Evolutionary conservation across 257 asterid genomes (phyloP).

Genomic region (Solanum chiquidenum): DNA sequence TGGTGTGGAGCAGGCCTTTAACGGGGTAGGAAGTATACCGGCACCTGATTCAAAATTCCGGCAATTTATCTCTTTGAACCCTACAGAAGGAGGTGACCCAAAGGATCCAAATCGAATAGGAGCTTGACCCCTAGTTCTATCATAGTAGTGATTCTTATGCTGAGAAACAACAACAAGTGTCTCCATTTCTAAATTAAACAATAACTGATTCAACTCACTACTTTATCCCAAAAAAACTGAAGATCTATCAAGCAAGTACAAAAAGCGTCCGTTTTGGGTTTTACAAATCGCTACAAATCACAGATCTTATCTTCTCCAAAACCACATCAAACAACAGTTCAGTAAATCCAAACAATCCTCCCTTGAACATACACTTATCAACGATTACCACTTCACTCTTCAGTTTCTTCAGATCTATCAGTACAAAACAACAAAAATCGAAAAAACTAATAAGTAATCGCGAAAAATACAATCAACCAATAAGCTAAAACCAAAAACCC

Average conservation of each 20-base stretch:
- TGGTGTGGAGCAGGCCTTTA: conserved; percentile 22
- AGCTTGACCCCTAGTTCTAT: conserved; percentile 17
- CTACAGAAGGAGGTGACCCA: conserved; percentile 24
- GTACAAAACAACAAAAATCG: conserved; percentile 2
- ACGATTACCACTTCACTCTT: conserved; percentile 23
- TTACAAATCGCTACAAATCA: conserved; percentile 1
- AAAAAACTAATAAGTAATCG: background rate
- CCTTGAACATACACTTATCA: conserved; percentile 3
- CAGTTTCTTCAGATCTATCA: conserved; percentile 80
- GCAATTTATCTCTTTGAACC: conserved; percentile 42
- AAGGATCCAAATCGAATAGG: conserved; percentile 21
- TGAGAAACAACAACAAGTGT: conserved; percentile 56
- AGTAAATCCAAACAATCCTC: conserved; percentile 8
- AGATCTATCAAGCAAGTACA: conserved; percentile 4
- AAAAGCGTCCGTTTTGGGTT: background rate
- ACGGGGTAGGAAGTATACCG: conserved; percentile 54
- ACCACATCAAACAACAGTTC: conserved; percentile 35
- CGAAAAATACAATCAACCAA: background rate
- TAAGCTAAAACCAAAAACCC: background rate
- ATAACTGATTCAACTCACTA: background rate
- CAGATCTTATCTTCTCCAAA: conserved; percentile 77
- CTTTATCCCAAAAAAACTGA: background rate
- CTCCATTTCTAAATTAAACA: conserved; percentile 38
- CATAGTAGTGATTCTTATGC: conserved; percentile 46
- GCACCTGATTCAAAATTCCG: conserved; percentile 45